Conservation (phyloP, 495 filamentous ascomycete species). For the Beverwykella pulmonaria region DNA sequence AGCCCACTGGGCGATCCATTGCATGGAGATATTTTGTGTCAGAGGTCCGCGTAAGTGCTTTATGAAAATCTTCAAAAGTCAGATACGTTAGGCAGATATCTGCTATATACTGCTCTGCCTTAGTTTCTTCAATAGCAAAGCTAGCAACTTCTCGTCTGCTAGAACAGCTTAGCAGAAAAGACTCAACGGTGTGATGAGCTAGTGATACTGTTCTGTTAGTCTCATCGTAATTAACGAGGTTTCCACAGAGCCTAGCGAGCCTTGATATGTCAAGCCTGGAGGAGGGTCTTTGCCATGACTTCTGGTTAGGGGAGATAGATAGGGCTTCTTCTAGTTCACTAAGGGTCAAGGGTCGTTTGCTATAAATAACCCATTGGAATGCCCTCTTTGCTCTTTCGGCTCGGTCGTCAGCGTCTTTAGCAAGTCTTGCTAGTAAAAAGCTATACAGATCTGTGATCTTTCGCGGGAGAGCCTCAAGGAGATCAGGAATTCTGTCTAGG, state of each 20-base stretch:
- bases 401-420: background rate
- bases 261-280: constrained; percentile 12
- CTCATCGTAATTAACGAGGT: constrained; percentile 25
- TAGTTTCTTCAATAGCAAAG: constrained; percentile 16
- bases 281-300: constrained; percentile 20
- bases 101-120: constrained; percentile 20
- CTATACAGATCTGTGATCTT: constrained; percentile 34
- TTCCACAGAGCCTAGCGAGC: constrained; percentile 21
- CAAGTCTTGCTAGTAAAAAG: background rate
- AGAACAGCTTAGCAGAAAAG: constrained; percentile 20
- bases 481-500: constrained; percentile 27
- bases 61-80: constrained; percentile 22
- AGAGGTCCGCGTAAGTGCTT: constrained; percentile 21
- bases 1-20: background rate
- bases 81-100: constrained; percentile 22
- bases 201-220: constrained; percentile 15
- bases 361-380: constrained; percentile 30
- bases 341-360: constrained; percentile 16
- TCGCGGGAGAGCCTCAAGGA: constrained; percentile 19
- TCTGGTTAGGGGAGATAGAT: constrained; percentile 21
- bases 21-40: constrained; percentile 19
- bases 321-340: constrained; percentile 28
- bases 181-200: constrained; percentile 27
- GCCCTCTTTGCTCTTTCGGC: constrained; percentile 16
- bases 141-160: background rate